A percentile compares a stretch with the other conserved stretches of the same genome.
These are phyloP conservation scores for Debaryomyces tyrocola DNA, from an alignment of 805 yeast genomes.

Conservation along the genomic window DNA sequence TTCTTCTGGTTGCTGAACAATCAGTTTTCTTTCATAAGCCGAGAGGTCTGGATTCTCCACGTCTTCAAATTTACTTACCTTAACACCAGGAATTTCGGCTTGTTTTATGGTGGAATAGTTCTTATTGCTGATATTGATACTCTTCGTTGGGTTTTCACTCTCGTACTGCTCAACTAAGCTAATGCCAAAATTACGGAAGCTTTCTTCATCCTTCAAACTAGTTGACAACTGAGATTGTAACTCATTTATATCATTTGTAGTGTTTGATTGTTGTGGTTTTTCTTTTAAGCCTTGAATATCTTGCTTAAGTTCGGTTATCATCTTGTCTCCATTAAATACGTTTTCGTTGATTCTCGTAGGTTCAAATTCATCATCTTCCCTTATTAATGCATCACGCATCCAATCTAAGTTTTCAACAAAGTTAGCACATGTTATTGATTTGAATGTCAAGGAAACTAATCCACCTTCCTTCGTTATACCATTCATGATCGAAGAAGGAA, in stretches of 20 bases:
- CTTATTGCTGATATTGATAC: constrained; percentile 14
- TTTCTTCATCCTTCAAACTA: constrained; percentile 13
- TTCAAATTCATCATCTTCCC: constrained; percentile 6
- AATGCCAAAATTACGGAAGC: constrained; percentile 13
- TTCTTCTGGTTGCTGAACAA: neutral
- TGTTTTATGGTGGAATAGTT: constrained; percentile 9
- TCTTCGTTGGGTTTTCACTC: constrained; percentile 12
- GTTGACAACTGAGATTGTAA: constrained; percentile 12
- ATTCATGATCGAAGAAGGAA: constrained; percentile 34
- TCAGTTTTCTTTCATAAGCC: constrained; percentile 10
- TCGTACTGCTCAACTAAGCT: constrained; percentile 15
- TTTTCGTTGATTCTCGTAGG: constrained; percentile 18
- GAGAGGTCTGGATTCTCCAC: constrained; percentile 19
- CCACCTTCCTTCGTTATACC: constrained; percentile 45
- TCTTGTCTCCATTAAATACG: constrained; percentile 13
- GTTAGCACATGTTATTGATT: constrained; percentile 36
- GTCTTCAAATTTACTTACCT: constrained; percentile 23
- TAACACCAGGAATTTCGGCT: constrained; percentile 9
- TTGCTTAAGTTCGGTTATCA: constrained; percentile 17
- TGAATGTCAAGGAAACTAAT: constrained; percentile 39
- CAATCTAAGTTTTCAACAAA: constrained; percentile 36
- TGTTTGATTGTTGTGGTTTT: neutral
- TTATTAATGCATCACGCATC: constrained; percentile 27
- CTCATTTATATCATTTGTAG: constrained; percentile 2
- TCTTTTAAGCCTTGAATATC: constrained; percentile 17